Evolutionary conservation across 2,329 filamentous ascomycete genomes (phyloP), one percentile per base, ranked within the genome.

Genomic region (Penicillium sp.): DNA sequence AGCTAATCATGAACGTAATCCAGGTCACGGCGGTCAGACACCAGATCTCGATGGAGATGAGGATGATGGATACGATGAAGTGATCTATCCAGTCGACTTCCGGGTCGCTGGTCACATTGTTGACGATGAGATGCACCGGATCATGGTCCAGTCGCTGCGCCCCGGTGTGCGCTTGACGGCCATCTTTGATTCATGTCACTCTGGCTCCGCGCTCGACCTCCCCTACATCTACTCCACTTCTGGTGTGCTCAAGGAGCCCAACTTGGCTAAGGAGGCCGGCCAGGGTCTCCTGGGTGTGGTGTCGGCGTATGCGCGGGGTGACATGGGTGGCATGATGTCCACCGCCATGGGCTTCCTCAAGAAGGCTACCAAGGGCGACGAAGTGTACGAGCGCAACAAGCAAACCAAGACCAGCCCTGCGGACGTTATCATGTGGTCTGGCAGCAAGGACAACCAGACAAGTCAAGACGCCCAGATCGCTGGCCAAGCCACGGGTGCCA

Each of bases 361-460:
- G 83, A 91, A 93, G 75, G 93, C 92, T 19, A 90, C 91, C 24
- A 86, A 82, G 63, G 93, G 93, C 68, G 89, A 95, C 68, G 87
- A 90, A 38, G 89, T 89, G 19, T 89, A 93, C 78, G 86, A 96
- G 79, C 89, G 88, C 76, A 91, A 93, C 65, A 84, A 92, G 75
- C 86, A 90, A 68, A 98, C 94, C 45, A 96, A 96, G 82, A 98
- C 95, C 17, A 95, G 91, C 58, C 90, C 93, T 1, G 95, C 95
- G 44, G 95, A 99, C 78, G 95, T 99, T 35, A 88, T 99, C 75
- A 96, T 97, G 91, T 97, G 93, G 91, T 96, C 92, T 64, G 95
- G 95, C 60, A 96, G 92, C 81, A 97, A 97, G 80, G 95, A 99
- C 75, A 88, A 89, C 64, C 95, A 98, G 80, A 99, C 95, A 71